Evolutionary conservation across 2,329 filamentous ascomycete genomes (phyloP), one percentile per base, ranked within the genome.

Genomic region (Penicillium sp.): DNA sequence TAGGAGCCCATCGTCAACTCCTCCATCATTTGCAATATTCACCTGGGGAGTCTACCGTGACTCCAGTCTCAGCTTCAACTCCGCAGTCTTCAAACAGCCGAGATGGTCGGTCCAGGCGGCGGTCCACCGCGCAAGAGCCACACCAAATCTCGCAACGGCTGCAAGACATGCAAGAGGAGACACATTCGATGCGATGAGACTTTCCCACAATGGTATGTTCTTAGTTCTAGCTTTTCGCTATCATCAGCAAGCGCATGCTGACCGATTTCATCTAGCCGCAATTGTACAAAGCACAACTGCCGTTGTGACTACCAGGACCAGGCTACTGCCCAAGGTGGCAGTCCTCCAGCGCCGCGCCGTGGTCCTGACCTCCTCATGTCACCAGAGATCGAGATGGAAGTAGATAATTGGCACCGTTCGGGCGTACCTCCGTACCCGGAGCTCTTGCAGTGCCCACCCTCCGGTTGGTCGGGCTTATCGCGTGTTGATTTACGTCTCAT

Each of bases 211-310:
- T 99, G 93, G 91, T 96, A 81, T 67, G 82, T 74, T 40, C 39
- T 44, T 38, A 19, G n/a, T 4, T 8, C 36, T 7, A 35, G 5
- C 13, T 14, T 6, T 30, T 1, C 10, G 14, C 51, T 63, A 74
- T 56, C 71, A 14, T 1, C 29, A 34, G 13, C 45, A 40, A 51
- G 7, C 39, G 27, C n/a, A 3, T 32, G 57, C 60, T 64, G 47
- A 66, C 40, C 10, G 38, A 56, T 29, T 30, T 23, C 38, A 26
- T 56, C 16, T 68, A 96, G 92, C 79, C 91, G 91, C 69, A 99
- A 99, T 76, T 99, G 94, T 77, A 97, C 93, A 58, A 99, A 97
- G 78, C 94, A 99, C 78, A 96, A 97, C 78, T 94, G 95, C 67
- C 89, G 92, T 68, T 99, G 94, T 76, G 94, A 96, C 66, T 99